phyloP scores from a whole-genome alignment of 306 rosid species.

The Parietaria judaica region DNA sequence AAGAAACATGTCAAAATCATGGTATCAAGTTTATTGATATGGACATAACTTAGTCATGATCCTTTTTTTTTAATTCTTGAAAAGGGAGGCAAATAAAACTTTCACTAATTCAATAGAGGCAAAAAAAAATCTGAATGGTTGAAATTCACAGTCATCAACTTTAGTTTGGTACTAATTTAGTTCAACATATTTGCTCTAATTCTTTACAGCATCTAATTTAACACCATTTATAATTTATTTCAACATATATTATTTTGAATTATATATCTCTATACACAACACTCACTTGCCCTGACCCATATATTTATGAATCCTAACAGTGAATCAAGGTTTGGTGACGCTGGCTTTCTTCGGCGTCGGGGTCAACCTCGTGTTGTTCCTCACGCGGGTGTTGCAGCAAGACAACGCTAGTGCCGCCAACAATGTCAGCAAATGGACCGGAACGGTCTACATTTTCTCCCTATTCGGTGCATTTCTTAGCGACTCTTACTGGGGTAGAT shows the following conservation, averaged over 20 bases:
- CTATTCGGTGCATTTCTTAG: conserved; percentile 98
- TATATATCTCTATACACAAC: background rate
- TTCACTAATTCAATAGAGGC: no score
- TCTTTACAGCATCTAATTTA: no score
- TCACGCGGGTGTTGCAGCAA: conserved; percentile 75
- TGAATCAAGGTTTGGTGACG: conserved; percentile 91
- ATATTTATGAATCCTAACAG: conserved; percentile 35
- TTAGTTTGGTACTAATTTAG: no score
- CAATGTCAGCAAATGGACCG: conserved; percentile 95
- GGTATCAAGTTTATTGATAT: background rate
- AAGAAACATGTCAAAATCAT: background rate
- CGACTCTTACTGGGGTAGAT: conserved; percentile 96
- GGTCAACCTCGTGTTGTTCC: conserved; percentile 83
- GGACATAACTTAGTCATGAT: background rate
- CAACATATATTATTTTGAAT: background rate
- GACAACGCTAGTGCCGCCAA: conserved; percentile 85
- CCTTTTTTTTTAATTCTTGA: conserved; percentile 13
- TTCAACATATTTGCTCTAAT: no score
- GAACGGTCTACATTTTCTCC: conserved; percentile 86
- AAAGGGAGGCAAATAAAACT: background rate
- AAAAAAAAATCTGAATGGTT: no score
- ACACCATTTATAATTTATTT: no score
- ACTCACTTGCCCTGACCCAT: no score
- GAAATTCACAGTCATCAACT: no score
- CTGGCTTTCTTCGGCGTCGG: conserved; percentile 91